A percentile compares a stretch with the other conserved stretches of the same genome.
Conservation (phyloP, 2,329 filamentous ascomycete genomes). For the Fusarium anguioides region DNA sequence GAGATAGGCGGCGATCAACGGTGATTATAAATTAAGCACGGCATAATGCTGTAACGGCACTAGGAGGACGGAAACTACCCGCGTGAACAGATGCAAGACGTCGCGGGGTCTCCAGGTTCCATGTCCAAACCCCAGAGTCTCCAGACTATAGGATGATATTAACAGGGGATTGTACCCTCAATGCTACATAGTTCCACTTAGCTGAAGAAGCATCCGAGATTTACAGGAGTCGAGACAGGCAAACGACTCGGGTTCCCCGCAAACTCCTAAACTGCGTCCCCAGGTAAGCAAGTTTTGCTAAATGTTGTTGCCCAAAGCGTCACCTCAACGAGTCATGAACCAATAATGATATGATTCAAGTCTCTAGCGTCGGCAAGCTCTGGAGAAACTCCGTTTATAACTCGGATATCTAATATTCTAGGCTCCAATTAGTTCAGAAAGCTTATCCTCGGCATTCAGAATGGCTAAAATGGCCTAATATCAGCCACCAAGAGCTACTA, state of each 20-base stretch:
- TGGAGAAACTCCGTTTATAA: background rate
- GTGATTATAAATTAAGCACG: background rate
- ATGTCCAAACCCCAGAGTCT: background rate
- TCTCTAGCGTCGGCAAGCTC: background rate
- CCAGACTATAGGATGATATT: conserved; percentile 9
- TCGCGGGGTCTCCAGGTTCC: conserved; percentile 23
- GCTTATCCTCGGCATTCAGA: background rate
- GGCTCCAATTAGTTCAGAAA: accelerated
- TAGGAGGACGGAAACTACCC: background rate
- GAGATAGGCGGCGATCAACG: background rate
- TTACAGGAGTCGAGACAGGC: background rate
- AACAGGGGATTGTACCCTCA: background rate
- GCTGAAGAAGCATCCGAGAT: background rate
- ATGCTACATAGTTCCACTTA: conserved; percentile 13
- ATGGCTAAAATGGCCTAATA: accelerated
- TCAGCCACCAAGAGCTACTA: accelerated
- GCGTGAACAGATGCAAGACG: background rate
- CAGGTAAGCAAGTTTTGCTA: background rate
- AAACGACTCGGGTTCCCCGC: too few species aligned
- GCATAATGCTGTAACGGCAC: background rate
- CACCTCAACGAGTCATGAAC: background rate
- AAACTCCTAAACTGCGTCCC: background rate
- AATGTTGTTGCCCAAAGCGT: background rate
- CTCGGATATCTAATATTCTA: background rate
- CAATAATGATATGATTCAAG: background rate